These are phyloP conservation scores for Leccinum brunneo-olivaceum DNA, from an alignment of 1,284 basidiomycete genomes.

Conservation along the genomic window DNA sequence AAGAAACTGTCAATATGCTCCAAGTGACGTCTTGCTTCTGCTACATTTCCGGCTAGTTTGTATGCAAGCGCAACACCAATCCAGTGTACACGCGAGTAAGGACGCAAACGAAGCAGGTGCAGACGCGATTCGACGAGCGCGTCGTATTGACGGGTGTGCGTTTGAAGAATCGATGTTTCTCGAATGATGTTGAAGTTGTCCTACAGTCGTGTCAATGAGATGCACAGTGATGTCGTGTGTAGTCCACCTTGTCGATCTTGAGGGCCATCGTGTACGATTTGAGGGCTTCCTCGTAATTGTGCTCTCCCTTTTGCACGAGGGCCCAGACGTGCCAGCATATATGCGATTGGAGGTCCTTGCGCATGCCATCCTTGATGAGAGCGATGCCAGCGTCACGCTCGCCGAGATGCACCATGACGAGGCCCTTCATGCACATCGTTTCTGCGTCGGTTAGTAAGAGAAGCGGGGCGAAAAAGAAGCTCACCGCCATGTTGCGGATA, in stretches of 20 bases:
- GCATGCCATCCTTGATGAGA: conserved; percentile 84
- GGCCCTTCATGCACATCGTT: conserved; percentile 90
- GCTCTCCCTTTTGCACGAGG: conserved; percentile 86
- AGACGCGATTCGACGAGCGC: conserved; percentile 79
- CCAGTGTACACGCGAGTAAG: conserved; percentile 87
- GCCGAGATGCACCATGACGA: conserved; percentile 80
- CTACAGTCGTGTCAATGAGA: conserved; percentile 35
- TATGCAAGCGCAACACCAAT: conserved; percentile 84
- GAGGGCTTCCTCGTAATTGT: conserved; percentile 85
- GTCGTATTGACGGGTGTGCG: conserved; percentile 84
- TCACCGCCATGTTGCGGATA: conserved; percentile 92
- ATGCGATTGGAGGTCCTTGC: conserved; percentile 86
- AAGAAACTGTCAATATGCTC: conserved; percentile 61
- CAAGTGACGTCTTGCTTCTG: conserved; percentile 70
- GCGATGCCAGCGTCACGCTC: conserved; percentile 80
- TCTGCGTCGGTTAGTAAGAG: conserved; percentile 43
- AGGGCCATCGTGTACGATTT: conserved; percentile 82
- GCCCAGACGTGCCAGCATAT: conserved; percentile 99
- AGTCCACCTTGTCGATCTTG: conserved; percentile 77
- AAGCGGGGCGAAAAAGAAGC: conserved; percentile 7
- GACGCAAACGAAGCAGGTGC: conserved; percentile 75
- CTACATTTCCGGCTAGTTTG: conserved; percentile 73
- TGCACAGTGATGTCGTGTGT: neutral
- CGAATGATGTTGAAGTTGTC: conserved; percentile 92
- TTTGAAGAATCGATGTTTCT: conserved; percentile 86